Conservation (phyloP, 345 rosid genomes). For the Dipteronia sinensis region DNA sequence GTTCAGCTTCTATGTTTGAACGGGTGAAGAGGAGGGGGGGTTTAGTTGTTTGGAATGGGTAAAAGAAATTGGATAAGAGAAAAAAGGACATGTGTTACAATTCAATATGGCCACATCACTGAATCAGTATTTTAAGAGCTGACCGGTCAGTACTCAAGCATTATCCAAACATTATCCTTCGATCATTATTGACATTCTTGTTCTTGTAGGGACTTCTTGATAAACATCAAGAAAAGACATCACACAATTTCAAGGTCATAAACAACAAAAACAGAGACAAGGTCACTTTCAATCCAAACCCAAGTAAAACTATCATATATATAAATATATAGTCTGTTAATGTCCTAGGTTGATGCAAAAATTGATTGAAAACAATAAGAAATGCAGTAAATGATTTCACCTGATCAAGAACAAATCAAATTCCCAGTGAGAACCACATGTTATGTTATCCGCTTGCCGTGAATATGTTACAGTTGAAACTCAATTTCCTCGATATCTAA, state of each 20-base stretch:
- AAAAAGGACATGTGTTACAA: too few species aligned
- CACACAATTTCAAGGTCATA: background rate
- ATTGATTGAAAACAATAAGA: background rate
- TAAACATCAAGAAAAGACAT: background rate
- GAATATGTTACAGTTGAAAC: conserved; percentile 56
- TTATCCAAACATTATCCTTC: too few species aligned
- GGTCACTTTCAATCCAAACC: background rate
- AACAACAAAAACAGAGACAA: background rate
- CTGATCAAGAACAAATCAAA: conserved; percentile 8
- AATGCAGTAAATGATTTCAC: background rate
- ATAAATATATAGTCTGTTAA: background rate
- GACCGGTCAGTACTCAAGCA: too few species aligned
- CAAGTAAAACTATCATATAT: background rate
- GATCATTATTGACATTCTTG: background rate
- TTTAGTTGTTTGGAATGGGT: too few species aligned
- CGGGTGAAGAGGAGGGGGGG: too few species aligned
- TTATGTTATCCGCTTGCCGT: conserved; percentile 29
- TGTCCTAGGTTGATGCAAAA: background rate
- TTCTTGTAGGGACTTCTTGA: background rate
- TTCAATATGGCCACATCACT: too few species aligned
- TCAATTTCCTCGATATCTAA: conserved; percentile 29
- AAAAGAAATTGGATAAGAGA: too few species aligned
- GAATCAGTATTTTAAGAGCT: too few species aligned
- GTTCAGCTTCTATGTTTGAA: too few species aligned
- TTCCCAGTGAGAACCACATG: conserved; percentile 14